Base-by-base conservation (phyloP, 2,329 filamentous ascomycete species). In the Sarocladium kiliense region DNA sequence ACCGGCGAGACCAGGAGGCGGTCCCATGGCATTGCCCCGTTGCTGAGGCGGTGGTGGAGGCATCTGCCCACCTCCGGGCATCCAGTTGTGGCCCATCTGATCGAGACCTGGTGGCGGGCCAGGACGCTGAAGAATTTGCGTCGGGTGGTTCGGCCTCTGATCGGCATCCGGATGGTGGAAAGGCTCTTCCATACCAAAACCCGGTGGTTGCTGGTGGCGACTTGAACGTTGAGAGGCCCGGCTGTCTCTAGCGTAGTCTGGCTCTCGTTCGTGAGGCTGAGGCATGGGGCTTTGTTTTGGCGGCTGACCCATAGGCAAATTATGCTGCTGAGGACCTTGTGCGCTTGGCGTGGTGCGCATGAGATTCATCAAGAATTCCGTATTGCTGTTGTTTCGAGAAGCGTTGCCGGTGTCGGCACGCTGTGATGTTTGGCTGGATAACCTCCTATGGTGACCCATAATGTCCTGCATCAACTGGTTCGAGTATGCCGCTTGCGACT, bases 311-410 rank as follows among this genome's bases (percentile, higher is more conserved):
- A 76, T 72, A 53, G 66, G 66, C 27, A 64, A 62, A 42, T 67
- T 64, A 44, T 63, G 61, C 30, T 60, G 42, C 58, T 63, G 47
- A 59, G 61, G 63, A 21, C 23, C 21, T 19, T 39, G 50, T 10
- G 11, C 9, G 34, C 32, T 26, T n/a, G 50, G 50, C 4, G 58
- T 76, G 71, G 37, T 77, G 77, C 79, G 77, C 89, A 96, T 94
- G 27, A 96, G 78, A 58, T 86, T 88, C 71, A 96, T 89, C 50
- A 96, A 74, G 66, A 94, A 92, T 60, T 95, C 88, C n/a, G 87
- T 83, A 62, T 93, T 89, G 62, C 78, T 82, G 66, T 80, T 85
- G 65, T 74, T 78, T 49, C 73, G 75, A 61, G 66, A 66, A 54
- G 58, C 60, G 60, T 61, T 71, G 61, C 60, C 71, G 57, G 74